These are phyloP conservation scores for Corylus americana DNA, from an alignment of 306 rosid species.

Conservation along the genomic window DNA sequence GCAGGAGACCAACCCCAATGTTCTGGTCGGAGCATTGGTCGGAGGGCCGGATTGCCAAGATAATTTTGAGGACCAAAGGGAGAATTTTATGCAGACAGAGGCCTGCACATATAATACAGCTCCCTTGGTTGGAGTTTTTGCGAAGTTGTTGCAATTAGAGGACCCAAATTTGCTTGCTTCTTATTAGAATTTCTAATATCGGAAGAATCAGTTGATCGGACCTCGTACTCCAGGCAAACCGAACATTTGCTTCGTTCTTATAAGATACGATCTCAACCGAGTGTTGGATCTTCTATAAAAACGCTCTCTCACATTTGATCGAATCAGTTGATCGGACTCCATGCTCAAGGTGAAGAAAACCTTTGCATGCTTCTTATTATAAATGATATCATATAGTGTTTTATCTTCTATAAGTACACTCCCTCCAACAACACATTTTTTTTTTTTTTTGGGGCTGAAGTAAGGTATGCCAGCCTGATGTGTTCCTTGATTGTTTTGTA, in stretches of 20 bases:
- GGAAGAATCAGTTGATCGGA: too few relatives aligned
- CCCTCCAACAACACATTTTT: background rate
- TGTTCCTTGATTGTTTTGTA: conserved; percentile 29
- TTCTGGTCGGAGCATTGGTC: conserved; percentile 85
- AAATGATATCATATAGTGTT: conserved; percentile 8
- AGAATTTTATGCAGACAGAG: conserved; percentile 91
- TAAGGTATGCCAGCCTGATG: conserved; percentile 29
- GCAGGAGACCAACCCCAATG: conserved; percentile 62
- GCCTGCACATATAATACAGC: conserved; percentile 97
- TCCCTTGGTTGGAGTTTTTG: conserved; percentile 85
- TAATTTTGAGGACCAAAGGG: conserved; percentile 64
- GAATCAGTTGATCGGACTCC: too few relatives aligned
- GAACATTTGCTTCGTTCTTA: too few relatives aligned
- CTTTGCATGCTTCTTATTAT: background rate
- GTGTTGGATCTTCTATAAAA: conserved; percentile 18
- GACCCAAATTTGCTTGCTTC: conserved; percentile 59
- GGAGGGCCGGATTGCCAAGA: conserved; percentile 92
- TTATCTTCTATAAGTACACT: conserved; percentile 13
- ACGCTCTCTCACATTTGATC: background rate
- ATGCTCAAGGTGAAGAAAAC: too few relatives aligned
- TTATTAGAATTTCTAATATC: conserved; percentile 18
- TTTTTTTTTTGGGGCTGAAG: conserved; percentile 19
- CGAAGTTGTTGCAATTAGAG: conserved; percentile 55
- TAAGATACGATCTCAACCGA: conserved; percentile 1
- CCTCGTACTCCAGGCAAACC: too few relatives aligned